Conservation (phyloP, 2,329 filamentous ascomycete species). For the Fusarium globosum region DNA sequence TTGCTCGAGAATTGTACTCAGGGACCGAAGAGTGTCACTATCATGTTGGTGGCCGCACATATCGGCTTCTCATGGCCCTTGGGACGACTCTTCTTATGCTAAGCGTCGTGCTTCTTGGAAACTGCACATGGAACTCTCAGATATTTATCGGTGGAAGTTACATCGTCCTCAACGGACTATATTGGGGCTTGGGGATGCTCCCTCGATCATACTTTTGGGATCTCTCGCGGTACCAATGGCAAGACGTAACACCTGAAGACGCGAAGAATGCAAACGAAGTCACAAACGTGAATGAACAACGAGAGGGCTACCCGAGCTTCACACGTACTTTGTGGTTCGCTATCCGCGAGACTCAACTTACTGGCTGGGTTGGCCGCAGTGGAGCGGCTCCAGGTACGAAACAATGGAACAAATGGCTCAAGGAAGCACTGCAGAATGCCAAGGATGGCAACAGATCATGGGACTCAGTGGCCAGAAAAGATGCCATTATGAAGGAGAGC, state of each 20-base stretch:
- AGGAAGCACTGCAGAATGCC: slow-evolving; percentile 58
- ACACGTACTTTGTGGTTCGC: slow-evolving; percentile 70
- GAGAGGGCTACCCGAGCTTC: slow-evolving; percentile 59
- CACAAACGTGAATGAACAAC: slow-evolving; percentile 46
- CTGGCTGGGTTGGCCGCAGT: slow-evolving; percentile 63
- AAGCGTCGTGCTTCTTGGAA: slow-evolving; percentile 69
- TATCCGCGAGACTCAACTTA: slow-evolving; percentile 64
- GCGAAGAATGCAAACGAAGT: slow-evolving; percentile 50
- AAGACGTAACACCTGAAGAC: slow-evolving; percentile 55
- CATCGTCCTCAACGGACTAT: slow-evolving; percentile 68
- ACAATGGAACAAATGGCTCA: slow-evolving; percentile 66
- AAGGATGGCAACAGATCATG: slow-evolving; percentile 50
- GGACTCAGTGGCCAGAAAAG: slow-evolving; percentile 61
- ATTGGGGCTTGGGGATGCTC: slow-evolving; percentile 67
- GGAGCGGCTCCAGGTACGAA: slow-evolving; percentile 63
- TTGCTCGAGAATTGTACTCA: slow-evolving; percentile 71
- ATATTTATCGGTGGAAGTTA: slow-evolving; percentile 68
- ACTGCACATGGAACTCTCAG: slow-evolving; percentile 71
- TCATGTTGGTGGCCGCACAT: slow-evolving; percentile 57
- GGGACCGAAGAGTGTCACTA: slow-evolving; percentile 71
- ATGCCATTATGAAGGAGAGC: slow-evolving; percentile 58
- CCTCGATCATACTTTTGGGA: slow-evolving; percentile 66
- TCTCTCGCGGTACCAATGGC: slow-evolving; percentile 61
- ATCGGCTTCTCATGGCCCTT: slow-evolving; percentile 65
- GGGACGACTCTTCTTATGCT: slow-evolving; percentile 71